A percentile compares a stretch with the other conserved stretches of the same genome.
These are phyloP conservation scores for Letharia columbiana DNA, from an alignment of 495 filamentous ascomycete species.

Conservation along the genomic window DNA sequence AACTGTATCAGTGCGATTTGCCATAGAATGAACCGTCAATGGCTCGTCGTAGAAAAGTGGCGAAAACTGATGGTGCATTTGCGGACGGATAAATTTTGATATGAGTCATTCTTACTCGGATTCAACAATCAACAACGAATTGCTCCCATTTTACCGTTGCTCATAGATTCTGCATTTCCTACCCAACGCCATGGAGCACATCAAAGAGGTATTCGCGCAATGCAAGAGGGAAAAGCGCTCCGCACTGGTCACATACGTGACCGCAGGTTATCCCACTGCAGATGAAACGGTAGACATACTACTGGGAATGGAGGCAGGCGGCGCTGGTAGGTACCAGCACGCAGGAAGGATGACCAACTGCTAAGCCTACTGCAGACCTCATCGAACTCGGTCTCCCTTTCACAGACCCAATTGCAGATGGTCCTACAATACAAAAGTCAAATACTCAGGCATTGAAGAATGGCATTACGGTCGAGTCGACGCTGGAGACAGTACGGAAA, in stretches of 20 bases:
- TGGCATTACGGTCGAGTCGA: conserved; percentile 71
- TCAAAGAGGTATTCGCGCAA: conserved; percentile 79
- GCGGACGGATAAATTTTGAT: background rate
- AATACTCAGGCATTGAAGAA: conserved; percentile 84
- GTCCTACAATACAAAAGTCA: conserved; percentile 84
- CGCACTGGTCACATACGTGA: conserved; percentile 92
- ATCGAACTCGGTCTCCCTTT: conserved; percentile 85
- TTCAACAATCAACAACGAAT: background rate
- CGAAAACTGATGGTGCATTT: background rate
- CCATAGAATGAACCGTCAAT: background rate
- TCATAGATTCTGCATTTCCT: background rate
- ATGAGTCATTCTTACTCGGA: background rate
- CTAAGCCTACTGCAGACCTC: conserved; percentile 45
- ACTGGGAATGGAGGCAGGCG: conserved; percentile 84
- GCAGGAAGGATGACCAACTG: background rate
- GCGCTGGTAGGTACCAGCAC: conserved; percentile 55
- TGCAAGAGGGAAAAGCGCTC: conserved; percentile 62
- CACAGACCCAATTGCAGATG: conserved; percentile 95
- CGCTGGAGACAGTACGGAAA: conserved; percentile 69
- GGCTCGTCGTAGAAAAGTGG: background rate
- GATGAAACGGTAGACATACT: conserved; percentile 76
- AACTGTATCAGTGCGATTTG: background rate
- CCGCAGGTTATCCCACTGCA: conserved; percentile 82
- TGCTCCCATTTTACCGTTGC: background rate
- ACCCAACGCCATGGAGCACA: conserved; percentile 52